Base-by-base conservation (phyloP, 2,329 filamentous ascomycete species). In the Parascedosporium putredinis region DNA sequence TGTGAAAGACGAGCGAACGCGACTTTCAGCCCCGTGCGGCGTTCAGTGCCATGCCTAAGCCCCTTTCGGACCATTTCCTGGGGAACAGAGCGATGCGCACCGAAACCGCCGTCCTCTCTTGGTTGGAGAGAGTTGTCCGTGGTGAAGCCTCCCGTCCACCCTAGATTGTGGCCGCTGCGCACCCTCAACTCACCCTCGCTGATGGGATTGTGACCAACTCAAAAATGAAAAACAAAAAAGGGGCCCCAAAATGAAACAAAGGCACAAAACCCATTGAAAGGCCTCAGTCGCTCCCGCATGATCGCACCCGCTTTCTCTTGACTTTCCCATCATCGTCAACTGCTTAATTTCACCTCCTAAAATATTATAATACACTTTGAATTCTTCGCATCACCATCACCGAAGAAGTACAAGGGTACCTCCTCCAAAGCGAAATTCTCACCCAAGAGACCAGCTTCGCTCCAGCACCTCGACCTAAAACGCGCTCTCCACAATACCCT, bases 201-300 rank as follows among this genome's bases (percentile, higher is more conserved):
- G 18, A 24, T 49, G 23, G 47, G 34, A n/a, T 43, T 38, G 36
- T 24, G 47, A 36, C 36, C 47, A 49, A 49, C 38, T 42, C 42
- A 38, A 49, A 34, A 46, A 62, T 62, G 62, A 63, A 66, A 64
- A 60, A 66, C 60, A 64, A 63, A 62, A n/a, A n/a, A n/a, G n/a
- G n/a, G n/a, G n/a, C n/a, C n/a, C n/a, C n/a, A n/a, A n/a, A 63
- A 67, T 66, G 61, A 66, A 60, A 65, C 64, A 61, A 66, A 62
- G 58, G 55, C 62, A 61, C 60, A 60, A 52, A 52, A 63, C 62
- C 56, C 58, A 57, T 60, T 60, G 63, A 60, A 65, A 63, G 65
- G 62, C 65, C 56, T n/a, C n/a, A n/a, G n/a, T n/a, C n/a, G 57
- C 56, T 59, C 59, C 61, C 57, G 57, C 55, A 58, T 56, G 57